phyloP scores from a whole-genome alignment of 192 early-diverging fungal species.

The Chytriomyces confervae region DNA sequence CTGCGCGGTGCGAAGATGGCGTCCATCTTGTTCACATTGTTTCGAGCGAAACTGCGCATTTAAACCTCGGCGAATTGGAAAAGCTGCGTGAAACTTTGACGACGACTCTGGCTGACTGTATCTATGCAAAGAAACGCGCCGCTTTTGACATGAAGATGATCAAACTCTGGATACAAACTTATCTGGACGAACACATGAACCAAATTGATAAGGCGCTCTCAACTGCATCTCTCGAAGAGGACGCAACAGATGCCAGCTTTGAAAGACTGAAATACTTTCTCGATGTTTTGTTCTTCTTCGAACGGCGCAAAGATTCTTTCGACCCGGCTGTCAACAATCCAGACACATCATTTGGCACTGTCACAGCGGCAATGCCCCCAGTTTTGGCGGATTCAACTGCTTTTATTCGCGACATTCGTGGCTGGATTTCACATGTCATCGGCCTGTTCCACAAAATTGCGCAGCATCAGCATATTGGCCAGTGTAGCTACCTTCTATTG shows the following conservation, averaged over 20 bases:
- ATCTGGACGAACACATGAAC: conserved; percentile 36
- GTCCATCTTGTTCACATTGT: conserved; percentile 27
- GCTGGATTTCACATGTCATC: conserved; percentile 41
- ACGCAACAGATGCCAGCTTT: not conserved
- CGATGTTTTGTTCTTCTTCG: conserved; percentile 40
- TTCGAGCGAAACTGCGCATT: conserved; percentile 19
- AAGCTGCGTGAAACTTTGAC: conserved; percentile 12
- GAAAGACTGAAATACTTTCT: conserved; percentile 35
- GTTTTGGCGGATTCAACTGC: conserved; percentile 11
- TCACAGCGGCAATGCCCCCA: not conserved
- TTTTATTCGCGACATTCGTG: conserved; percentile 39
- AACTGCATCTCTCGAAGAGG: not conserved
- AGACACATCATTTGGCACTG: not conserved
- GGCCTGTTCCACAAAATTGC: conserved; percentile 21
- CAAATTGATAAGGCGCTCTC: not conserved
- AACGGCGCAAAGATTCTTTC: not conserved
- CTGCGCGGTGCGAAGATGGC: conserved; percentile 26
- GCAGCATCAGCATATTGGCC: not conserved
- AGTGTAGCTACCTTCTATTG: conserved; percentile 31
- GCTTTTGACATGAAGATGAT: conserved; percentile 34
- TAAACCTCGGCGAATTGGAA: conserved; percentile 20
- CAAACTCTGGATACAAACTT: conserved; percentile 38
- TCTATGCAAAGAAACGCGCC: conserved; percentile 12
- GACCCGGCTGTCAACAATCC: not conserved
- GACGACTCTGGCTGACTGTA: not conserved